Evolutionary conservation across 352 stramenopile species (phyloP).

Genomic region (Phytophthora sansomeana): DNA sequence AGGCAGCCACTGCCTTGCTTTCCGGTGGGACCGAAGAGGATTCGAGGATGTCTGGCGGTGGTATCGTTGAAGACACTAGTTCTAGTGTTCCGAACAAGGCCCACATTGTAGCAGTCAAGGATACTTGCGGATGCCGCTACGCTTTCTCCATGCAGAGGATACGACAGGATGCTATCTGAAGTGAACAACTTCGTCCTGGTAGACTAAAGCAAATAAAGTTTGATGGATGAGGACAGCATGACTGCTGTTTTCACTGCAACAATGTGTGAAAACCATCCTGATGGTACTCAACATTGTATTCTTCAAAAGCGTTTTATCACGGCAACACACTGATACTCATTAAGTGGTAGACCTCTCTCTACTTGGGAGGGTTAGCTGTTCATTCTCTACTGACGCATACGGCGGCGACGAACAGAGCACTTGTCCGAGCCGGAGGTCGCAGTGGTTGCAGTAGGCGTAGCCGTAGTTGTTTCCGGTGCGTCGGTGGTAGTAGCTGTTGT

Average conservation of each 20-base stretch:
- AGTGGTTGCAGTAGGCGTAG: slow-evolving; percentile 4
- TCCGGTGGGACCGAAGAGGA: slow-evolving; percentile 14
- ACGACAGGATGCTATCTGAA: neutral
- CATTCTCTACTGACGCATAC: slow-evolving; percentile 17
- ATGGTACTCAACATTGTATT: neutral
- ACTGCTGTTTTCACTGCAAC: slow-evolving; percentile 24
- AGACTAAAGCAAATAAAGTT: slow-evolving; percentile 6
- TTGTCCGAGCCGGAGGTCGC: slow-evolving; percentile 5
- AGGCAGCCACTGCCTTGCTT: neutral
- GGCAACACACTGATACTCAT: slow-evolving; percentile 3
- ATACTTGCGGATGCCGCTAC: slow-evolving; percentile 17
- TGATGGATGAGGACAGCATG: slow-evolving; percentile 23
- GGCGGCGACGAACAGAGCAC: slow-evolving; percentile 26
- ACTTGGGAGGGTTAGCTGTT: slow-evolving; percentile 8
- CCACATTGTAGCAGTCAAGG: slow-evolving; percentile 10
- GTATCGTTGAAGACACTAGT: slow-evolving; percentile 6
- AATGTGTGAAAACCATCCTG: neutral
- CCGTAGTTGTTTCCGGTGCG: slow-evolving; percentile 11
- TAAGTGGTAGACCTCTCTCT: slow-evolving; percentile 6
- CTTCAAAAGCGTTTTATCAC: neutral
- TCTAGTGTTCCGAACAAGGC: neutral
- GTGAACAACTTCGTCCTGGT: slow-evolving; percentile 8
- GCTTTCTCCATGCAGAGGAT: slow-evolving; percentile 35
- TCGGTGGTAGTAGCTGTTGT: slow-evolving; percentile 7
- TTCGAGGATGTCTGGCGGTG: slow-evolving; percentile 9